Conservation (phyloP, 805 yeast species). For the Spathaspora arborariae region DNA sequence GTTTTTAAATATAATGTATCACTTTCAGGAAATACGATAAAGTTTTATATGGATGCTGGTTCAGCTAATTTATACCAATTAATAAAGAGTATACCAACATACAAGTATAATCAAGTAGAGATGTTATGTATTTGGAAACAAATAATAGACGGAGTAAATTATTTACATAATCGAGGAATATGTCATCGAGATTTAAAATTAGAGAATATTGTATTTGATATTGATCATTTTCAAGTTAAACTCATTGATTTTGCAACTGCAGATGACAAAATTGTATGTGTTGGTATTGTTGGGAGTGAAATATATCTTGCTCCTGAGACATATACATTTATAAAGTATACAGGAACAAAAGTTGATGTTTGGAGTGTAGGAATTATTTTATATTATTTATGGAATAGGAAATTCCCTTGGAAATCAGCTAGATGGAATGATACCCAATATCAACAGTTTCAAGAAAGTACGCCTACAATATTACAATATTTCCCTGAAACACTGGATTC, state of each 20-base stretch:
- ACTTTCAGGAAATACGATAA: constrained; percentile 17
- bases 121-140: constrained; percentile 39
- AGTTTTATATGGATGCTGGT: constrained; percentile 34
- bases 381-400: constrained; percentile 22
- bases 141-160: constrained; percentile 31
- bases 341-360: constrained; percentile 40
- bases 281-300: constrained; percentile 49
- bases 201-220: constrained; percentile 39
- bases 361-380: constrained; percentile 51
- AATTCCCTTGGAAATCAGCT: constrained; percentile 50
- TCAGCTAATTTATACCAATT: constrained; percentile 14
- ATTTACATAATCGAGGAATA: constrained; percentile 33
- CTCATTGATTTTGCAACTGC: constrained; percentile 44
- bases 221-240: constrained; percentile 27
- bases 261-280: constrained; percentile 13
- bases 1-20: constrained; percentile 28
- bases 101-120: constrained; percentile 7
- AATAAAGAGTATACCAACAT: constrained; percentile 5
- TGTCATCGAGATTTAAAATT: constrained; percentile 52
- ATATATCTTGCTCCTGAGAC: constrained; percentile 48
- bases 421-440: constrained; percentile 24
- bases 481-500: constrained; percentile 8
- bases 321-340: constrained; percentile 29
- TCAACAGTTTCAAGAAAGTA: constrained; percentile 4
- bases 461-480: constrained; percentile 3